Conservation (phyloP, 176 grass and related monocot genomes). For the Elymus sibiricus region DNA sequence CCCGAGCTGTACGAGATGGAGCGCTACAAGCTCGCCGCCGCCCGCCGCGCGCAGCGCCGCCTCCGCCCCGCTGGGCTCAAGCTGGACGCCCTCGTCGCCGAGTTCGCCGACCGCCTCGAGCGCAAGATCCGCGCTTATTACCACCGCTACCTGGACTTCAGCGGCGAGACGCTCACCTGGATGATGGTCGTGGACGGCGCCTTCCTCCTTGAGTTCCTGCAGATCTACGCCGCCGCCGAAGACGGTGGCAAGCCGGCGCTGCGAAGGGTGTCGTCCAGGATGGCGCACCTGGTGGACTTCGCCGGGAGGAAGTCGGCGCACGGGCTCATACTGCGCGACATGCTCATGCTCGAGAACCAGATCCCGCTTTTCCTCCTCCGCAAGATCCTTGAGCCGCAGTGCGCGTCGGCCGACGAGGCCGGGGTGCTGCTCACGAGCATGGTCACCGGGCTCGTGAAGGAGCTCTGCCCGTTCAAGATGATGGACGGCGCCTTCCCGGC, state of each 20-base stretch:
- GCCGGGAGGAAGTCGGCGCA: slow-evolving; percentile 67
- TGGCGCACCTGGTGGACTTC: slow-evolving; percentile 78
- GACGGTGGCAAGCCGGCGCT: slow-evolving; percentile 21
- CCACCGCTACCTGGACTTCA: slow-evolving; percentile 83
- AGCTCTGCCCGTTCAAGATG: slow-evolving; percentile 80
- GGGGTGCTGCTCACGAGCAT: slow-evolving; percentile 41
- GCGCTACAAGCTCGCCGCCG: slow-evolving; percentile 76
- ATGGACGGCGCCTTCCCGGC: slow-evolving; percentile 46
- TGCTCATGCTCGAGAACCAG: slow-evolving; percentile 94
- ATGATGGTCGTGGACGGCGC: slow-evolving; percentile 88
- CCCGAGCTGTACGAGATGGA: slow-evolving; percentile 88
- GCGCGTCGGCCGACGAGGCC: slow-evolving; percentile 31
- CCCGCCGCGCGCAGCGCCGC: slow-evolving; percentile 57
- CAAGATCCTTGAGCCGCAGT: slow-evolving; percentile 61
- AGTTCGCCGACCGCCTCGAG: slow-evolving; percentile 49
- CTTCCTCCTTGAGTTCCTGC: slow-evolving; percentile 84
- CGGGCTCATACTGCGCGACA: slow-evolving; percentile 59
- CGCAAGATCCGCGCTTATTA: slow-evolving; percentile 69
- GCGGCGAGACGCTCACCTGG: slow-evolving; percentile 79
- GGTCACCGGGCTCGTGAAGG: slow-evolving; percentile 61
- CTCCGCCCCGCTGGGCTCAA: slow-evolving; percentile 31
- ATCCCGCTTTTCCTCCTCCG: slow-evolving; percentile 67
- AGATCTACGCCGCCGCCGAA: slow-evolving; percentile 37
- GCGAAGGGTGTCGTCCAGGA: slow-evolving; percentile 51
- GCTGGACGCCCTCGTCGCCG: slow-evolving; percentile 47